Percentiles rank a stretch among this genome's conserved stretches.
phyloP scores from a whole-genome alignment of 2,329 filamentous ascomycete species.

The Hirsutella thompsonii region DNA sequence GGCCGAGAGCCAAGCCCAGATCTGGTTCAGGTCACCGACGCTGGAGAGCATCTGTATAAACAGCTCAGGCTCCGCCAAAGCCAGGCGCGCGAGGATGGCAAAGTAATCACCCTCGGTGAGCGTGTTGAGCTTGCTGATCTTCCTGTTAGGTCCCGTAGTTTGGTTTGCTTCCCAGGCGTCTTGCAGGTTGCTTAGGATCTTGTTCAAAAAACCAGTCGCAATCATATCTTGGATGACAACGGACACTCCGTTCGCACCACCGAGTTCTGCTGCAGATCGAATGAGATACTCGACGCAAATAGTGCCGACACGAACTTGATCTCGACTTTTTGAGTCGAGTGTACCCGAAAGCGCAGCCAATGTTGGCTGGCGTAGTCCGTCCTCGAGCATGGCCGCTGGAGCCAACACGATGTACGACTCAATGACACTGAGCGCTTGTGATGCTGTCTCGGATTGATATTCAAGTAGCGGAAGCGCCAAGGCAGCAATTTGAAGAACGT shows the following conservation, averaged over 20 bases:
- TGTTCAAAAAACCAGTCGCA: slow-evolving; percentile 46
- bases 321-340: slow-evolving; percentile 40
- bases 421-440: slow-evolving; percentile 48
- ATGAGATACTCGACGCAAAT: slow-evolving; percentile 54
- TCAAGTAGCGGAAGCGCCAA: slow-evolving; percentile 53
- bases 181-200: slow-evolving; percentile 53
- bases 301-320: slow-evolving; percentile 44
- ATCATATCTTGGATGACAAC: slow-evolving; percentile 55
- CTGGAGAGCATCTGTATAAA: slow-evolving; percentile 47
- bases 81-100: slow-evolving; percentile 65
- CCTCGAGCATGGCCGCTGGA: slow-evolving; percentile 50
- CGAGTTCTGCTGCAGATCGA: slow-evolving; percentile 46
- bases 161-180: slow-evolving; percentile 63
- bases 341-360: slow-evolving; percentile 34
- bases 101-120: slow-evolving; percentile 79
- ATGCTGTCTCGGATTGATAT: slow-evolving; percentile 50
- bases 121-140: slow-evolving; percentile 54
- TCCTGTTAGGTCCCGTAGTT: slow-evolving; percentile 68
- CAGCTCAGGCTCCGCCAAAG: slow-evolving; percentile 55
- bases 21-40: slow-evolving; percentile 31
- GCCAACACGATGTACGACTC: slow-evolving; percentile 61
- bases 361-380: slow-evolving; percentile 37
- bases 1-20: slow-evolving; percentile 45
- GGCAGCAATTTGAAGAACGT: slow-evolving; percentile 51
- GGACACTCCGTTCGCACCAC: slow-evolving; percentile 45